Evolutionary conservation across 352 stramenopile species (phyloP).

Genomic region (Pythium pyrilobum): DNA sequence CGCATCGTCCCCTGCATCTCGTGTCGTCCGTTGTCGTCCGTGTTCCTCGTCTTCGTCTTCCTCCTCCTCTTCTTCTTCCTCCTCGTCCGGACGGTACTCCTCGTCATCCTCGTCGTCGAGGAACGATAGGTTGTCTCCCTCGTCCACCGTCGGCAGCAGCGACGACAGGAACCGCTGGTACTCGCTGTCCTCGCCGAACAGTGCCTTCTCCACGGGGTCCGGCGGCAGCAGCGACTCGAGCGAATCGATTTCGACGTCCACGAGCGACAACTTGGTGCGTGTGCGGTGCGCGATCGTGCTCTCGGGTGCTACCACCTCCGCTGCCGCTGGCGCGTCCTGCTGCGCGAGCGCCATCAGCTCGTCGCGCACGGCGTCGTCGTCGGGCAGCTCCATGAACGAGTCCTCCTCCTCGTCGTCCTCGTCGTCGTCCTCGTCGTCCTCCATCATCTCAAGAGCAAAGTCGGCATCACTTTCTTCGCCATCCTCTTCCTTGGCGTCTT

Average conservation of each 20-base stretch:
- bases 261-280: conserved; percentile 71
- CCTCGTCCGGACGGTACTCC: conserved; percentile 68
- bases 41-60: conserved; percentile 9
- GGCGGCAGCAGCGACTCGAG: conserved; percentile 54
- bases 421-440: conserved; percentile 18
- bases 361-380: conserved; percentile 1
- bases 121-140: conserved; percentile 74
- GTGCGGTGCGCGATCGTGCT: conserved; percentile 68
- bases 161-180: conserved; percentile 84
- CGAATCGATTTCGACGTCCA: conserved; percentile 65
- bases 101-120: conserved; percentile 85
- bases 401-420: conserved; percentile 5
- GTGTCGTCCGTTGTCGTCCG: background rate
- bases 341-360: conserved; percentile 5
- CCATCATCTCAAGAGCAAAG: conserved; percentile 21
- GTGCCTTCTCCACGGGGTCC: conserved; percentile 18
- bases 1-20: conserved; percentile 11
- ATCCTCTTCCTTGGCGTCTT: conserved; percentile 4
- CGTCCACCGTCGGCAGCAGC: conserved; percentile 41
- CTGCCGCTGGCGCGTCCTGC: background rate
- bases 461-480: conserved; percentile 17
- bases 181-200: conserved; percentile 39
- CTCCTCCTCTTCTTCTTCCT: conserved; percentile 64
- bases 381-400: background rate
- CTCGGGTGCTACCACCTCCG: background rate